These are phyloP conservation scores for Neophaeococcomyces mojaviensis DNA, from an alignment of 2,329 filamentous ascomycete species.

Conservation along the genomic window DNA sequence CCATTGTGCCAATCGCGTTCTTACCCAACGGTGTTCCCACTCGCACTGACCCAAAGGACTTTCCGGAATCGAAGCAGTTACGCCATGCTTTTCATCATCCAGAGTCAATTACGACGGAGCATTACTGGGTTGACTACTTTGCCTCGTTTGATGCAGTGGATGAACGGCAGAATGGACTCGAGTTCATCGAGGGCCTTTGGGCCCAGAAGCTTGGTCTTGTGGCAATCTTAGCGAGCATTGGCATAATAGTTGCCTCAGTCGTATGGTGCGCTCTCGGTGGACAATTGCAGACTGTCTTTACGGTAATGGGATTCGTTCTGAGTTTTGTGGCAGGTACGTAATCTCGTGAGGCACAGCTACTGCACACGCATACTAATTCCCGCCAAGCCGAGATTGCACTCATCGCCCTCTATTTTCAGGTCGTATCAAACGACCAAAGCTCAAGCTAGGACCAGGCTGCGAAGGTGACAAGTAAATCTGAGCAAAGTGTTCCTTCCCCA, in stretches of 20 bases:
- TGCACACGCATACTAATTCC: no score
- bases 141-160: conserved; percentile 12
- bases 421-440: conserved; percentile 1
- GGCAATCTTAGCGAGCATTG: conserved; percentile 13
- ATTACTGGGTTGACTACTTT: conserved; percentile 21
- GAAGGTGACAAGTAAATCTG: no score
- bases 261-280: conserved; percentile 17
- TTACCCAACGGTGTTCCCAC: conserved; percentile 15
- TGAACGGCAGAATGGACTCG: conserved; percentile 12
- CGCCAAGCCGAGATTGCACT: conserved; percentile 18
- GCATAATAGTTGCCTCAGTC: conserved; percentile 17
- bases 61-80: conserved; percentile 13
- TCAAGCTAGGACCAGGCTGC: no score
- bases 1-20: conserved; percentile 16
- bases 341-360: no score
- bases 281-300: conserved; percentile 20
- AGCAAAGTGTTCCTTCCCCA: no score
- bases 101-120: conserved; percentile 9
- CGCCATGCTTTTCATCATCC: conserved; percentile 18
- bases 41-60: conserved; percentile 11
- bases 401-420: conserved; percentile 17
- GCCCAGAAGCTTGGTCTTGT: conserved; percentile 16
- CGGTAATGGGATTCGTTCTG: conserved; percentile 20
- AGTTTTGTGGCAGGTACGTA: conserved; percentile 8
- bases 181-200: conserved; percentile 19